Evolutionary conservation across 2,329 filamentous ascomycete genomes (phyloP).

Genomic region (Corinectria fuckeliana): DNA sequence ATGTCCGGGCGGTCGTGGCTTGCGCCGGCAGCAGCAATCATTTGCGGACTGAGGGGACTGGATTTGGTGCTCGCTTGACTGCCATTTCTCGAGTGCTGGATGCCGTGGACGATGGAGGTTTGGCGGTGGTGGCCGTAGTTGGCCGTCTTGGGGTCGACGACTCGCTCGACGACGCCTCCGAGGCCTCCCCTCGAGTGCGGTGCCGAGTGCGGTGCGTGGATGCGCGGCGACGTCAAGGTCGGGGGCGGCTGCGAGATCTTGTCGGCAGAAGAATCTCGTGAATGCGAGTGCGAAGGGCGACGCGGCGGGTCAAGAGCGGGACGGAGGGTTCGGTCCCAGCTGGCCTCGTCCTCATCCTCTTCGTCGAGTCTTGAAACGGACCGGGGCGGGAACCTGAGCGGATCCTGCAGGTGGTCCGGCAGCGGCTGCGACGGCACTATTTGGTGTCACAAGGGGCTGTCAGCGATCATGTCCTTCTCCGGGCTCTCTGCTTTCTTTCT

Average conservation of each 20-base stretch:
- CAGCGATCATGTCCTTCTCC: conserved; percentile 25
- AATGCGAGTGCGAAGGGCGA: conserved; percentile 61
- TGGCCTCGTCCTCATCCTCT: conserved; percentile 57
- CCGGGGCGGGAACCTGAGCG: conserved; percentile 59
- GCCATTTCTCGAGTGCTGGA: conserved; percentile 90
- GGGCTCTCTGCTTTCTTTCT: conserved; percentile 9
- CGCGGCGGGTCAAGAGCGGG: conserved; percentile 52
- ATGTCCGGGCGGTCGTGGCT: conserved; percentile 61
- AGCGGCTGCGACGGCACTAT: conserved; percentile 66
- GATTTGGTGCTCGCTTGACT: conserved; percentile 81
- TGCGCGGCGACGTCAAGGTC: conserved; percentile 45
- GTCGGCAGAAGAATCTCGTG: conserved; percentile 65
- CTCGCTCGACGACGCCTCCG: conserved; percentile 55
- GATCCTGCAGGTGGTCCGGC: conserved; percentile 61
- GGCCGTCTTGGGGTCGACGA: conserved; percentile 60
- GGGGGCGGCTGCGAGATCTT: conserved; percentile 50
- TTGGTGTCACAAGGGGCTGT: conserved; percentile 36
- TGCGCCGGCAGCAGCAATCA: conserved; percentile 73
- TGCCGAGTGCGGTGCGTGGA: conserved; percentile 49
- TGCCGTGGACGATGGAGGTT: conserved; percentile 95
- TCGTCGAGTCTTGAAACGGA: conserved; percentile 59
- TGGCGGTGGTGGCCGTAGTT: conserved; percentile 89
- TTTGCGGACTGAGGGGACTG: conserved; percentile 87
- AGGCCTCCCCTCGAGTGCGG: conserved; percentile 50
- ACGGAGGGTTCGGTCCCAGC: conserved; percentile 60